phyloP scores from a whole-genome alignment of 371 early-diverging fungal species.

The Syncephalastrum racemosum region DNA sequence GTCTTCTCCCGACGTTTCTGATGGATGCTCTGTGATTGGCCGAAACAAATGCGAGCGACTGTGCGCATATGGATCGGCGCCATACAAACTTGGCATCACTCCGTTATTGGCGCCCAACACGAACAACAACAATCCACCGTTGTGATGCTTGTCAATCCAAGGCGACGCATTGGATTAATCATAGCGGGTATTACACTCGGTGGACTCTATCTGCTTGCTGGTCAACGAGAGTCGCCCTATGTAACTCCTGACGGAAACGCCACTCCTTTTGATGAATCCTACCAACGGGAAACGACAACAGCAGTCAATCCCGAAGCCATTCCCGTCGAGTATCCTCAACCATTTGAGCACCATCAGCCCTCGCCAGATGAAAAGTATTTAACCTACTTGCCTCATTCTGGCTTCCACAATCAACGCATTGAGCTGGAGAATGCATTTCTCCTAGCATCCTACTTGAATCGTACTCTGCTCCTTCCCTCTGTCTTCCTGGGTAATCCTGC shows the following conservation, averaged over 20 bases:
- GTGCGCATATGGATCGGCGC: too few relatives aligned
- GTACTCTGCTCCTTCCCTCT: constrained; percentile 56
- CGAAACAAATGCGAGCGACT: too few relatives aligned
- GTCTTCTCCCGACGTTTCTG: too few relatives aligned
- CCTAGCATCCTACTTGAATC: constrained; percentile 54
- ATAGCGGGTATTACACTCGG: not conserved
- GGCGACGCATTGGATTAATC: constrained; percentile 9
- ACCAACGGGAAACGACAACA: constrained; percentile 3
- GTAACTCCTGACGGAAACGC: not conserved
- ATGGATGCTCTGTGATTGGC: too few relatives aligned
- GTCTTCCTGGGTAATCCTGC: constrained; percentile 61
- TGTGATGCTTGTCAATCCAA: constrained; percentile 8
- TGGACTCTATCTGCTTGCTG: constrained; percentile 4
- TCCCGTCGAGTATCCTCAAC: constrained; percentile 19
- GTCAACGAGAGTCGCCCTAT: not conserved
- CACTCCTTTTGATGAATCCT: not conserved
- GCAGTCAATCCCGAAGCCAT: constrained; percentile 8
- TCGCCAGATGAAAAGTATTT: constrained; percentile 42
- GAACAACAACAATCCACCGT: not conserved
- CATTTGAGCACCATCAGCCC: constrained; percentile 21
- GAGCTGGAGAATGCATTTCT: constrained; percentile 61
- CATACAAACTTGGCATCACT: too few relatives aligned
- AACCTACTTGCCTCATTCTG: constrained; percentile 64
- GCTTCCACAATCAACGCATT: constrained; percentile 64
- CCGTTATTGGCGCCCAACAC: too few relatives aligned